Evolutionary conservation across 2,329 filamentous ascomycete species (phyloP), one percentile per base, ranked within the genome.

Genomic region (Sclerotinia glacialis): DNA sequence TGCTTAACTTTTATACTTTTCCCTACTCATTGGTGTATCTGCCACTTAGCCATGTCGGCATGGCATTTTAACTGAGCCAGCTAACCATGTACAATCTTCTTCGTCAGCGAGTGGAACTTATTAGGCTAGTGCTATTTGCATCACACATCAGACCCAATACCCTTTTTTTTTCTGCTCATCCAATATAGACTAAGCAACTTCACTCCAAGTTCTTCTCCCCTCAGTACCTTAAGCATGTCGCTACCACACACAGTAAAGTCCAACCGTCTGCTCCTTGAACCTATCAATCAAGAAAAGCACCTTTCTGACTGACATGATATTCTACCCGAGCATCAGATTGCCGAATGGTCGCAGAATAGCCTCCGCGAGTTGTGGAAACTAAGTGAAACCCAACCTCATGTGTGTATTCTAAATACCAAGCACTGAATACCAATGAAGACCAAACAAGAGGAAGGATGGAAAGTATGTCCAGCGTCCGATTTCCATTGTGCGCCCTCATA

Each of bases 311-410:
- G 31, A 14, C 63, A 65, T n/a, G 16, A 47, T 1, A 31, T 65
- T 14, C 21, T 60, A 21, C 31, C 53, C 28, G 44, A 59, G 23
- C 46, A 46, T 40, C 54, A 34, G 31, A 50, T 6, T 14, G 31
- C 42, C 16, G 7, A 49, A 59, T 65, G 53, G 63, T 65, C 63
- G 50, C 54, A 64, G 49, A 44, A 46, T n/a, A 23, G 31, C 12
- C 8, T 49, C 46, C 44, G 34, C 2, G 31, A 21, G 8, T 28
- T 14, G 23, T 7, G 23, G 5, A 59, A 46, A 16, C 12, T 9
- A 2, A 14, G 18, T 42, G 44, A 61, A 23, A 23, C 44, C 40
- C 21, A 2, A 50, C 3, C 44, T 61, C 28, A 37, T 5, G 14
- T 42, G 14, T 42, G 31, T 40, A n/a, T 23, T 42, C 2, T 26